A percentile compares a stretch with the other conserved stretches of the same genome.
Conservation (phyloP, 345 rosid species). For the Hibiscus tridactylites region DNA sequence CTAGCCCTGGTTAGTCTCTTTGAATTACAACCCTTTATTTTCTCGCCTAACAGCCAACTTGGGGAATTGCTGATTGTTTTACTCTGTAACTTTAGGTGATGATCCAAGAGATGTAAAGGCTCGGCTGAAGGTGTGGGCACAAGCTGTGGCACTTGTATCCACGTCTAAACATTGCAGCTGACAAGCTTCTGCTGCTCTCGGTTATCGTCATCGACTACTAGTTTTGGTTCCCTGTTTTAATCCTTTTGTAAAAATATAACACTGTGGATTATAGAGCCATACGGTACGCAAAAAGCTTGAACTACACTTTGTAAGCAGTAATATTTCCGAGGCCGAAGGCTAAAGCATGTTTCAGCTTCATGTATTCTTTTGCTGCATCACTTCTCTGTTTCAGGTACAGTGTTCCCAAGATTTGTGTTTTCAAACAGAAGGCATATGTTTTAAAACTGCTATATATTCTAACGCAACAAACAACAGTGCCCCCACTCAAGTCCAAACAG, state of each 20-base stretch:
- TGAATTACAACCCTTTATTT: background rate
- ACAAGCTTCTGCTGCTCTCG: background rate
- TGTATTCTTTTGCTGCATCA: background rate
- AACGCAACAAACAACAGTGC: background rate
- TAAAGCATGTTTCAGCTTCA: background rate
- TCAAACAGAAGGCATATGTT: background rate
- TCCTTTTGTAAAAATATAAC: slow-evolving; percentile 19
- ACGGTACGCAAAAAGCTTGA: background rate
- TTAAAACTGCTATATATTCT: no score
- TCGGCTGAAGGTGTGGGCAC: slow-evolving; percentile 93
- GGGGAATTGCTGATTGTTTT: background rate
- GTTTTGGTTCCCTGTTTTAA: background rate
- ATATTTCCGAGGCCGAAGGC: no score
- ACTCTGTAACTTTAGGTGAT: slow-evolving; percentile 47
- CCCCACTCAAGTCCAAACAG: background rate
- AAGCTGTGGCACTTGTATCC: slow-evolving; percentile 75
- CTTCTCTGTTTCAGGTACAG: background rate
- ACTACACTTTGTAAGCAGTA: background rate
- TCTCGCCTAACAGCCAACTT: background rate
- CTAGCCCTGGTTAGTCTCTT: slow-evolving; percentile 63
- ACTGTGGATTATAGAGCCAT: slow-evolving; percentile 3
- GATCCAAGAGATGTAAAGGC: slow-evolving; percentile 96
- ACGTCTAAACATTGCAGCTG: slow-evolving; percentile 30
- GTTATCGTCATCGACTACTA: background rate
- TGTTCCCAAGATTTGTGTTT: background rate